Percentiles rank a stretch among this genome's conserved stretches.
Conservation (phyloP, 1,139 yeast species). For the Scheffersomyces titani region DNA sequence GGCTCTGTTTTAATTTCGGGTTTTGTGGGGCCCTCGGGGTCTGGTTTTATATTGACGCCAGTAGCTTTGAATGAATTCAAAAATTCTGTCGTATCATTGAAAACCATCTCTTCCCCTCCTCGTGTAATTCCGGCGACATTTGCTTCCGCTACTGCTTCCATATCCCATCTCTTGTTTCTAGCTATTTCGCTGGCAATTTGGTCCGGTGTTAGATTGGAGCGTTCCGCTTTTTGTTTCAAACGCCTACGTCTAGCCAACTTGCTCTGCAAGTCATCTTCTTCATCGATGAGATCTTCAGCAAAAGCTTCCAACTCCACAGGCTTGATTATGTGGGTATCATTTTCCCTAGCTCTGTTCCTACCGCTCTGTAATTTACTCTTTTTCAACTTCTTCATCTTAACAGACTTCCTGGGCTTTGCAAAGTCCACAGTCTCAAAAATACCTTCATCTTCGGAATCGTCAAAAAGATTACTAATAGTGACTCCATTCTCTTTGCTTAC, state of each 20-base stretch:
- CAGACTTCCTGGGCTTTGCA: conserved; percentile 7
- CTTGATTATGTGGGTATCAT: conserved; percentile 13
- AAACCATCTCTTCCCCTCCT: conserved; percentile 31
- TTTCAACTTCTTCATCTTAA: conserved; percentile 24
- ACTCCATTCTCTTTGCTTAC: conserved; percentile 6
- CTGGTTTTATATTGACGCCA: not conserved
- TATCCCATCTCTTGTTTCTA: conserved; percentile 27
- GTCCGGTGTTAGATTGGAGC: conserved; percentile 38
- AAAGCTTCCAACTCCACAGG: conserved; percentile 30
- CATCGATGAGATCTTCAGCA: conserved; percentile 39
- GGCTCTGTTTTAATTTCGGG: not conserved
- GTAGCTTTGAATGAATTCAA: conserved; percentile 36
- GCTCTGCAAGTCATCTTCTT: conserved; percentile 45
- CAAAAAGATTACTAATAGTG: conserved; percentile 19
- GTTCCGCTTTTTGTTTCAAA: conserved; percentile 31
- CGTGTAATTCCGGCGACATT: conserved; percentile 5
- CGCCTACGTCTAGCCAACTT: conserved; percentile 42
- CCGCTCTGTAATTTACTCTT: conserved; percentile 9
- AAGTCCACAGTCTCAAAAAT: conserved; percentile 9
- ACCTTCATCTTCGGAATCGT: conserved; percentile 48
- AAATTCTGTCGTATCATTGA: conserved; percentile 64
- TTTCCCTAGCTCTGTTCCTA: conserved; percentile 9
- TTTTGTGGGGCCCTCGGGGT: not conserved
- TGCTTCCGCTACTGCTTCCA: conserved; percentile 28
- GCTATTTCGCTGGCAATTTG: conserved; percentile 49